Evolutionary conservation across 2,329 filamentous ascomycete genomes (phyloP), one percentile per base, ranked within the genome.

Genomic region (Sclerotinia nivalis): DNA sequence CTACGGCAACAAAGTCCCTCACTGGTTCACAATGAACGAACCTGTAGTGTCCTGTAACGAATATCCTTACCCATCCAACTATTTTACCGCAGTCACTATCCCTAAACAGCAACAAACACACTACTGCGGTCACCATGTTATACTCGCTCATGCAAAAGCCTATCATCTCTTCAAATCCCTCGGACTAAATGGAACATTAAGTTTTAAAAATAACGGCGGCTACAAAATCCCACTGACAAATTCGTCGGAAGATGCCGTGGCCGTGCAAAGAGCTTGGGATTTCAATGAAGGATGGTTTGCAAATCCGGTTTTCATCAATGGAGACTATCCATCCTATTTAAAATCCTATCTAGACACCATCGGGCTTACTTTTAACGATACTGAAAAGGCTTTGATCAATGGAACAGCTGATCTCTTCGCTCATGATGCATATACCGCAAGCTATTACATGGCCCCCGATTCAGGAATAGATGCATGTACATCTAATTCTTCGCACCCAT

Each of bases 361-460:
- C 3, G 43, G 31, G 3, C 81, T 82, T 0, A 77, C 71, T 3
- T 80, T 89, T 43, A 86, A 80, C 0, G 72, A 80, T 0, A 78
- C 80, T 2, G 81, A 90, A 52, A 79, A 89, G n/a, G 75, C 73
- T 2, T 82, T 83, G 61, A 82, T 87, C 43, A 80, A 81, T 28
- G 81, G 82, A 9, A 87, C 84, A 0, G 81, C 83, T 4, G 87
- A 89, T 76, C 84, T 88, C 69, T 81, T 87, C 52, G 85, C 82
- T 9, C 83, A 89, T 50, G 86, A 89, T 72, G 84, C 86, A 0
- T 89, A 89, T 78, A 87, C 85, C 0, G 83, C 85, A 0, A 84
- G 83, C 0, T 84, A 87, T 1, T 83, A 87, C n/a, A 71, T 72
- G 59, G 74, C 83, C 0, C 83, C 85, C 0, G 75, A 77, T 43